Evolutionary conservation across 768 basidiomycete genomes (phyloP), one percentile per base, ranked within the genome.

Genomic region (Chlorophyllum brunneum): DNA sequence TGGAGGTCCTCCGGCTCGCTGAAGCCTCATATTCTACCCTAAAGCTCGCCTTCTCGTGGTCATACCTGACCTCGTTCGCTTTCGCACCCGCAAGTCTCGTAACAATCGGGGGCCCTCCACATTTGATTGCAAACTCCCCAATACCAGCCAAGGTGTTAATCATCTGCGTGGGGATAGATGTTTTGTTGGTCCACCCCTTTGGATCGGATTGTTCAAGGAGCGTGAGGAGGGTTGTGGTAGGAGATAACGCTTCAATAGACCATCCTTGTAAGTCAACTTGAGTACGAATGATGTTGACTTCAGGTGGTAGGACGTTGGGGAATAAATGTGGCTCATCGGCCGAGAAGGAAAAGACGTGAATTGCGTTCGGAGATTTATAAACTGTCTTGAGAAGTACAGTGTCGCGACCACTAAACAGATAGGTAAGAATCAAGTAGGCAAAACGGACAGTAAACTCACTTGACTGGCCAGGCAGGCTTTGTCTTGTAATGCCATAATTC

Each of bases 211-310:
- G 97, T 62, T 98, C 95, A 4, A 99, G 79, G 1, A 99, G 73
- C 0, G 94, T 97, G 55, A 99, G 82, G 9, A 90, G 81, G 0
- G 95, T 97, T 1, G 97, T 98, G 2, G 84, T 98, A 0, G 95
- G 97, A 0, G 95, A 98, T 7, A 99, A 74, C 0, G 89, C 81
- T 67, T 98, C 95, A 59, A 99, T 93, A 0, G 95, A 91, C 91
- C 95, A 98, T 41, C 95, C 97, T 70, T 93, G 94, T n/a, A 99
- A 74, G 64, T 97, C 94, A n/a, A 95, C 86, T 66, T 98, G 95
- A 0, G 91, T 92, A 5, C 95, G 87, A 56, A 97, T 95, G 44
- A 88, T 79, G 58, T 80, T 87, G 0, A 88, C 83, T 43, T 89
- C 91, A 1, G 69, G 73, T 9, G 73, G 73, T 40, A 79, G 91